These are phyloP conservation scores for Brachypodium distachyon DNA, from an alignment of 202 grass and related monocot species.

Conservation along the genomic window DNA sequence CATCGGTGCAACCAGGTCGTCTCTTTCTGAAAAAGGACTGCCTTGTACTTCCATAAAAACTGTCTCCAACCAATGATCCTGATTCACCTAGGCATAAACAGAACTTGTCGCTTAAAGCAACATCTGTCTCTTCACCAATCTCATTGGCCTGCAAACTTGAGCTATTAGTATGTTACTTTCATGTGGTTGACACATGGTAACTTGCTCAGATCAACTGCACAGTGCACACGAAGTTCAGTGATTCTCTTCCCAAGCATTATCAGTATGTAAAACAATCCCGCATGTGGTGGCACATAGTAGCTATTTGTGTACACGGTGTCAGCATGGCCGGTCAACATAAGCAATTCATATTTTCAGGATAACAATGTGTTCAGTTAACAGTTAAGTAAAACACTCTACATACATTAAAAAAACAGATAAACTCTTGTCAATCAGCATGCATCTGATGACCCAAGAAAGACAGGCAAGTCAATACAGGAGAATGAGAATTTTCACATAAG, in stretches of 20 bases:
- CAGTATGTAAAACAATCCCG: slow-evolving; percentile 22
- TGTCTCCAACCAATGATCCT: slow-evolving; percentile 29
- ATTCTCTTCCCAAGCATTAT: slow-evolving; percentile 20
- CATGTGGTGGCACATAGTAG: not conserved
- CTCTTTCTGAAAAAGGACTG: slow-evolving; percentile 65
- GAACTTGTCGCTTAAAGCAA: slow-evolving; percentile 34
- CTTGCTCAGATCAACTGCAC: slow-evolving; percentile 16
- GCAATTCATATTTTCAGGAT: not conserved
- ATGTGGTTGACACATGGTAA: slow-evolving; percentile 23
- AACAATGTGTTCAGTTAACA: not conserved
- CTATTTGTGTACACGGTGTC: not conserved
- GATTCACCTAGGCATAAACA: slow-evolving; percentile 36
- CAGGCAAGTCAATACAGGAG: not conserved
- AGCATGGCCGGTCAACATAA: slow-evolving; percentile 2
- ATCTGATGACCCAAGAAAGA: not conserved
- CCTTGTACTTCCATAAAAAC: slow-evolving; percentile 35
- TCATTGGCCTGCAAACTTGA: slow-evolving; percentile 84
- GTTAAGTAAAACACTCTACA: not conserved
- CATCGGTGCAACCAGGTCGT: slow-evolving; percentile 25
- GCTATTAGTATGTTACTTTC: slow-evolving; percentile 34
- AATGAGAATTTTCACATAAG: not conserved
- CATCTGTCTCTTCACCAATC: slow-evolving; percentile 45
- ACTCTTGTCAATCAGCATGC: not conserved
- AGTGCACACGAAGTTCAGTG: not conserved
- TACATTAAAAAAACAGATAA: not conserved